Conservation (phyloP, 2,329 filamentous ascomycete genomes). For the Trichoderma breve region DNA sequence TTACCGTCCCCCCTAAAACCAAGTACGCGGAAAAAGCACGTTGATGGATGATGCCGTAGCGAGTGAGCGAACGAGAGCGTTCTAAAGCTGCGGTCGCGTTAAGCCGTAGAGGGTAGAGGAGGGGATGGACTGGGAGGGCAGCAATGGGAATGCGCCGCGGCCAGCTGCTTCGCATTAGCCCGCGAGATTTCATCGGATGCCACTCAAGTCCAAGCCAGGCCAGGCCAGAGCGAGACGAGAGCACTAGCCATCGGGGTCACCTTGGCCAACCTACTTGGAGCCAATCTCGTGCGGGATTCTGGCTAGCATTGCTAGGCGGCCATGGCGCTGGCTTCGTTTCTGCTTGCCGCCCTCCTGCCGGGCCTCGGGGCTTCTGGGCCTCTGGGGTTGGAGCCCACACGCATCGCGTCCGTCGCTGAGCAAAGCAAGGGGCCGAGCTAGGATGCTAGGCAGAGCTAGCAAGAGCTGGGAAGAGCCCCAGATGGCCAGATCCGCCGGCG, state of each 20-base stretch:
- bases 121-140: background rate
- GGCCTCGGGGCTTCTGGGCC: background rate
- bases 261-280: background rate
- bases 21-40: background rate
- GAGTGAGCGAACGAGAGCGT: background rate
- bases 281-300: background rate
- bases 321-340: background rate
- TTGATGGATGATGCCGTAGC: background rate
- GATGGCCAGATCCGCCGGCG: slow-evolving; percentile 25
- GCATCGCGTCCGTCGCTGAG: slow-evolving; percentile 11
- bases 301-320: background rate
- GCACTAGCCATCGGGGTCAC: background rate
- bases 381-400: slow-evolving; percentile 12
- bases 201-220: background rate
- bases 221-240: background rate
- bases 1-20: background rate
- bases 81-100: background rate
- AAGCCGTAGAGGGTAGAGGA: no score
- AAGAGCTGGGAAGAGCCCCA: slow-evolving; percentile 5
- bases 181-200: background rate
- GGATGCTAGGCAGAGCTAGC: background rate
- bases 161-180: background rate
- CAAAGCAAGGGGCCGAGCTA: slow-evolving; percentile 7
- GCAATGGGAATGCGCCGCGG: background rate
- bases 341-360: background rate